phyloP scores from a whole-genome alignment of 257 asterid genomes.

The Thymus quinquecostatus region DNA sequence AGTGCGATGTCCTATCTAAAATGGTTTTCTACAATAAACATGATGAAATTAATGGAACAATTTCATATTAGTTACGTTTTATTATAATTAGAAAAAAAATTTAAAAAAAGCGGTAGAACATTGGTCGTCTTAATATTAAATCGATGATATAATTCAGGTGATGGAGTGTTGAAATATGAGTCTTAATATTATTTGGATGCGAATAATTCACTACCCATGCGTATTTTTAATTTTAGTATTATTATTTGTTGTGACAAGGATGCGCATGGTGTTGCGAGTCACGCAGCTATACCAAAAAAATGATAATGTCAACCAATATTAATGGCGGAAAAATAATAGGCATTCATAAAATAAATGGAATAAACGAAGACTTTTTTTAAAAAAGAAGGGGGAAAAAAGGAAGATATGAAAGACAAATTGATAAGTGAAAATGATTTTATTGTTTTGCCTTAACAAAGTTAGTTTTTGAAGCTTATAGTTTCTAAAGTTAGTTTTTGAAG shows the following conservation, averaged over 20 bases:
- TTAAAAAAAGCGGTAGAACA: neutral
- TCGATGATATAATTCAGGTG: neutral
- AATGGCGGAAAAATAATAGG: no score
- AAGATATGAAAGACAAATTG: neutral
- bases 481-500: no score
- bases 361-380: no score
- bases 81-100: no score
- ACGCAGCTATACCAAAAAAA: neutral
- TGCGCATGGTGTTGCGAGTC: conserved; percentile 25
- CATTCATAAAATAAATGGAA: neutral
- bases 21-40: neutral
- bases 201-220: neutral
- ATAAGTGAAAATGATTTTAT: no score
- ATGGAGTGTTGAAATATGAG: neutral
- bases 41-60: neutral
- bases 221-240: neutral
- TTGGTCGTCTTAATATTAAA: neutral
- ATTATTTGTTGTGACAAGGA: no score
- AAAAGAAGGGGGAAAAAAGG: neutral
- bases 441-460: no score
- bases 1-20: neutral
- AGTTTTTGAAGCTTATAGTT: no score
- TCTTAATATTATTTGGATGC: neutral
- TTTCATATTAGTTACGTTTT: neutral
- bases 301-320: neutral